Conservation (phyloP, 768 basidiomycete genomes). For the Paxillus rubicundulus region DNA sequence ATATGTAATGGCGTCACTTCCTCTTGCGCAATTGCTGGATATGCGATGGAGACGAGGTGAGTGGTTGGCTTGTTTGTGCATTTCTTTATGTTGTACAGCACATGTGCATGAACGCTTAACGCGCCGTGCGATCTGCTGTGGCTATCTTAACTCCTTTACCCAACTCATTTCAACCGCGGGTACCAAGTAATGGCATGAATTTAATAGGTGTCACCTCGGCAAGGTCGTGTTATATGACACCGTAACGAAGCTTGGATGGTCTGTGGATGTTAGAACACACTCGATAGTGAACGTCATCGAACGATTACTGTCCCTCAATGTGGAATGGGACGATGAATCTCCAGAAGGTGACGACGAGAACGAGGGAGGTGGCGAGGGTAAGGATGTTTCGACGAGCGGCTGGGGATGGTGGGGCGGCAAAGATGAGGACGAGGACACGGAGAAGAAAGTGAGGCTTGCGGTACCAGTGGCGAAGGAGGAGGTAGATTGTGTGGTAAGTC, state of each 20-base stretch:
- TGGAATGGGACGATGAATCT: conserved; percentile 47
- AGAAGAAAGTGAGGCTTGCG: conserved; percentile 24
- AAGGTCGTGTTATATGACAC: conserved; percentile 84
- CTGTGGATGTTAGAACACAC: conserved; percentile 71
- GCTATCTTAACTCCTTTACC: too few relatives aligned
- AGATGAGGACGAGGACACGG: conserved; percentile 26
- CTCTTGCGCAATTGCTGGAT: conserved; percentile 78
- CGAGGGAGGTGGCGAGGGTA: neutral
- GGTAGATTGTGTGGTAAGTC: conserved; percentile 62
- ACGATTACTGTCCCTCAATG: conserved; percentile 50
- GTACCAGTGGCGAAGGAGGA: conserved; percentile 53
- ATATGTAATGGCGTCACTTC: conserved; percentile 76
- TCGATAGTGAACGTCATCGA: conserved; percentile 70
- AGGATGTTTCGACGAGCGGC: neutral
- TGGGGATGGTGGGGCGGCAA: conserved; percentile 33
- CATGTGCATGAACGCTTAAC: too few relatives aligned
- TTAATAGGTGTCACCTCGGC: conserved; percentile 79
- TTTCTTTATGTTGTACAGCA: too few relatives aligned
- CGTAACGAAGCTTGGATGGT: conserved; percentile 76
- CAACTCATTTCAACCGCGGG: neutral
- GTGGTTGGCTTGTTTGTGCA: conserved; percentile 2
- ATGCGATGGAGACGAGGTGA: conserved; percentile 74
- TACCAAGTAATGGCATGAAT: neutral
- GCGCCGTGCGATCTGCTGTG: too few relatives aligned
- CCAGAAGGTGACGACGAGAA: conserved; percentile 6